Evolutionary conservation across 2,329 filamentous ascomycete species (phyloP).

Genomic region (Lachnellula hyalina): DNA sequence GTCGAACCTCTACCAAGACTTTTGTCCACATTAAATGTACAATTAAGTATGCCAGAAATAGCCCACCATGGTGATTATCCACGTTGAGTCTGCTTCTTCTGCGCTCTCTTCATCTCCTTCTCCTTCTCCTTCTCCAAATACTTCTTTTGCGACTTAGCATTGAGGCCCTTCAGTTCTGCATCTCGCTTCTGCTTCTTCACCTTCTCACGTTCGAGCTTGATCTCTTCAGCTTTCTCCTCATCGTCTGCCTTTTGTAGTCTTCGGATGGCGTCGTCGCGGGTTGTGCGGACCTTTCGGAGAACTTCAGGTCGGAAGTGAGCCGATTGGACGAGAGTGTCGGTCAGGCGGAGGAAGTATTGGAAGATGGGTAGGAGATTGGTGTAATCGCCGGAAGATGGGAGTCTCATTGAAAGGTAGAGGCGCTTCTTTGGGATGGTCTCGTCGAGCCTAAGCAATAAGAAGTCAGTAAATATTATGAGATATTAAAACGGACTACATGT

Average conservation of each 20-base stretch:
- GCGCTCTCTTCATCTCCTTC: conserved; percentile 59
- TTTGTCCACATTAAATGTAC: neutral
- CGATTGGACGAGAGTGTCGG: conserved; percentile 69
- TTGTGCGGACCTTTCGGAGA: conserved; percentile 71
- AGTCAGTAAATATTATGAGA: conserved; percentile 2
- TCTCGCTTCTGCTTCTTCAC: conserved; percentile 88
- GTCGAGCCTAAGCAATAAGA: conserved; percentile 56
- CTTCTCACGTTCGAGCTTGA: conserved; percentile 64
- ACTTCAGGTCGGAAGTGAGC: conserved; percentile 91
- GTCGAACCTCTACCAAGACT: neutral
- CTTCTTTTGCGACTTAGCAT: conserved; percentile 80
- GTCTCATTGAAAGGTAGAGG: conserved; percentile 67
- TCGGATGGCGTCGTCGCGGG: conserved; percentile 73
- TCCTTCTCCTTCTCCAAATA: conserved; percentile 76
- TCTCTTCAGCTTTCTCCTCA: conserved; percentile 74
- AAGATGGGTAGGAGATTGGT: conserved; percentile 67
- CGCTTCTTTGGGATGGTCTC: conserved; percentile 84
- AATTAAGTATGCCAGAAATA: neutral
- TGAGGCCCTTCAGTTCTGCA: conserved; percentile 68
- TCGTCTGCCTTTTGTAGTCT: conserved; percentile 77
- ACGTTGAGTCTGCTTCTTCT: conserved; percentile 55
- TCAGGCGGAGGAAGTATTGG: conserved; percentile 74
- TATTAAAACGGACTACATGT: conserved; percentile 33
- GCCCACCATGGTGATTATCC: neutral
- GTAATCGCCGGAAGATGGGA: conserved; percentile 62